phyloP scores from a whole-genome alignment of 495 filamentous ascomycete species.

The Talaromyces trachyspermus region DNA sequence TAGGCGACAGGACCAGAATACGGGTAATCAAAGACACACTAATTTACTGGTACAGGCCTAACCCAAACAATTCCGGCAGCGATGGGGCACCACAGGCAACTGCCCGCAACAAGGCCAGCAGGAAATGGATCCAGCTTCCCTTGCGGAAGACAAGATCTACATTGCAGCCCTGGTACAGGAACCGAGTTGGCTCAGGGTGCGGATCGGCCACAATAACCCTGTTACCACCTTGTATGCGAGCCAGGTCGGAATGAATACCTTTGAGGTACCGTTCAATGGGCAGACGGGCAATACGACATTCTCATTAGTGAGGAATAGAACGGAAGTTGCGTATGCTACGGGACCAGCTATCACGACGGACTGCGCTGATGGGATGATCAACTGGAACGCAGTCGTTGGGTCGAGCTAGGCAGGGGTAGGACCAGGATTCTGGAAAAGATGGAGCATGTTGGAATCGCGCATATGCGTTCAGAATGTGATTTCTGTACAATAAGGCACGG shows the following conservation, averaged over 20 bases:
- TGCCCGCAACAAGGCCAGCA: slow-evolving; percentile 22
- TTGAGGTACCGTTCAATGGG: slow-evolving; percentile 40
- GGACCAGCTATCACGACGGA: slow-evolving; percentile 41
- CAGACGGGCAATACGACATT: slow-evolving; percentile 45
- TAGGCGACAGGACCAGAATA: slow-evolving; percentile 24
- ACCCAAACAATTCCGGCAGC: slow-evolving; percentile 25
- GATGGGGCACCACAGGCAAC: slow-evolving; percentile 32
- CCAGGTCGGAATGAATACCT: slow-evolving; percentile 45
- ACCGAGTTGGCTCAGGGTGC: slow-evolving; percentile 35
- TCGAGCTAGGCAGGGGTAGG: too few species aligned
- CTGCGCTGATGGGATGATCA: slow-evolving; percentile 45
- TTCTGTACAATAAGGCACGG: too few species aligned
- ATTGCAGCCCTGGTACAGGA: slow-evolving; percentile 25
- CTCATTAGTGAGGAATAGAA: slow-evolving; percentile 35
- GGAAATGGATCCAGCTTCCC: slow-evolving; percentile 14
- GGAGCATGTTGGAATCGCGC: too few species aligned
- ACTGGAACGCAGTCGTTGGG: slow-evolving; percentile 46
- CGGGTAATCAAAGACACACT: slow-evolving; percentile 37
- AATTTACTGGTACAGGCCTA: slow-evolving; percentile 58
- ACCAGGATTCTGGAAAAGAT: too few species aligned
- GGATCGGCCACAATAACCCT: slow-evolving; percentile 39
- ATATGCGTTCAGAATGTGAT: too few species aligned
- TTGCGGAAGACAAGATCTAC: slow-evolving; percentile 32
- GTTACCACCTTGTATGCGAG: slow-evolving; percentile 27
- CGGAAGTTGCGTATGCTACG: slow-evolving; percentile 16